These are phyloP conservation scores for Boletus speciosus DNA, from an alignment of 768 basidiomycete genomes.

Conservation along the genomic window DNA sequence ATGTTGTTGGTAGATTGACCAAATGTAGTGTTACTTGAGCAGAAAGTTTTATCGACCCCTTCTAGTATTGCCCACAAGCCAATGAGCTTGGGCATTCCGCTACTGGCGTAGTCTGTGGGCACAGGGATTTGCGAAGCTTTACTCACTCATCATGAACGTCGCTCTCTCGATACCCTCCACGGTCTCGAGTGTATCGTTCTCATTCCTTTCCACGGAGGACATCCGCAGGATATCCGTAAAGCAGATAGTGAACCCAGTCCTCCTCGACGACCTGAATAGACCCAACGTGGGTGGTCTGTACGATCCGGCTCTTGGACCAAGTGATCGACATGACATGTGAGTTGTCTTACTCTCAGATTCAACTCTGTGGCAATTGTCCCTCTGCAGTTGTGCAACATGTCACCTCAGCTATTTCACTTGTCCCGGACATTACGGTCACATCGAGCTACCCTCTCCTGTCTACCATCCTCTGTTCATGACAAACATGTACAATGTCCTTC, in stretches of 20 bases:
- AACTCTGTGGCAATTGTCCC: slow-evolving; percentile 4
- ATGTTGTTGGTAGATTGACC: slow-evolving; percentile 1
- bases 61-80: background rate
- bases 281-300: slow-evolving; percentile 93
- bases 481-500: slow-evolving; percentile 82
- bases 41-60: slow-evolving; percentile 14
- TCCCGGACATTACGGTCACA: slow-evolving; percentile 98
- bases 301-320: slow-evolving; percentile 92
- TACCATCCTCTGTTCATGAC: slow-evolving; percentile 96
- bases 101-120: background rate
- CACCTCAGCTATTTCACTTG: slow-evolving; percentile 90
- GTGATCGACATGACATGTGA: slow-evolving; percentile 85
- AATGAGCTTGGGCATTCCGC: background rate
- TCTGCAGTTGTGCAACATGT: slow-evolving; percentile 85
- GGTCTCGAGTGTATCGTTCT: slow-evolving; percentile 84
- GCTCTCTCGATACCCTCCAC: slow-evolving; percentile 83
- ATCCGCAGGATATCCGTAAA: slow-evolving; percentile 95
- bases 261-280: slow-evolving; percentile 90
- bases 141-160: slow-evolving; percentile 69
- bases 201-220: slow-evolving; percentile 85
- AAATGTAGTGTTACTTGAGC: slow-evolving; percentile 11
- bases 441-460: slow-evolving; percentile 91
- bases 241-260: slow-evolving; percentile 88
- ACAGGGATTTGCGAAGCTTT: background rate
- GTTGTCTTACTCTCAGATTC: slow-evolving; percentile 32